Evolutionary conservation across 2,329 filamentous ascomycete genomes (phyloP), one percentile per base, ranked within the genome.

Genomic region (Trichoderma polysporum): DNA sequence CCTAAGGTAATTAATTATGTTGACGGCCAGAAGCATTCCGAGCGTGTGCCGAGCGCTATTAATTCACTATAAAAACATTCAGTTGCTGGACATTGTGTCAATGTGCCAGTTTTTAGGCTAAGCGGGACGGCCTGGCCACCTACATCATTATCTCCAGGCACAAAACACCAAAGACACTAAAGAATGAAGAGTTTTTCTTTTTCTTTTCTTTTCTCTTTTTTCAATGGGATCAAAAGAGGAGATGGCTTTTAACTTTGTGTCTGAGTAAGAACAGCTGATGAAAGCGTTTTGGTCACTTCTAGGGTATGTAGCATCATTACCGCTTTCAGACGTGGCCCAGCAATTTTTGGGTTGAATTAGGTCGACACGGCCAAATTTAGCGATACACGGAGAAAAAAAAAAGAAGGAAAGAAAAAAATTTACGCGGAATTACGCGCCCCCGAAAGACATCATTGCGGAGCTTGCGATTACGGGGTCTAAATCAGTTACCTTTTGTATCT

Each of bases 251-350:
- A n/a, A n/a, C 9, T 37, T 60, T 37, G 19, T 37, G 58, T 45
- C 41, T 27, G 41, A 61, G 58, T 61, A 61, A 35, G 22, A 39
- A n/a, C 25, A 53, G 41, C 45, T 19, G 45, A 61, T 45, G 58
- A 52, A 61, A 52, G 31, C 45, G 33, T 50, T 45, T 52, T 47
- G 41, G 29, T n/a, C 41, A 52, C 17, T 33, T 39, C 31, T 39
- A 50, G 45, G 58, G 58, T 39, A 61, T 61, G 56, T 47, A 47
- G 41, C 57, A 49, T 60, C 57, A 60, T 60, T 60, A n/a, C 57
- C 57, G 57, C 31, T 60, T 60, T 60, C 57, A 50, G 57, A 60
- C 57, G 27, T 50, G 29, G 45, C 31, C 41, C 27, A 45, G 19
- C 27, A 22, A 25, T 27, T 17, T 37, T 25, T 35, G 19, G 41